A percentile compares a stretch with the other conserved stretches of the same genome.
Evolutionary conservation across 2,329 filamentous ascomycete species (phyloP).

Genomic region (Cladophialophora psammophila): DNA sequence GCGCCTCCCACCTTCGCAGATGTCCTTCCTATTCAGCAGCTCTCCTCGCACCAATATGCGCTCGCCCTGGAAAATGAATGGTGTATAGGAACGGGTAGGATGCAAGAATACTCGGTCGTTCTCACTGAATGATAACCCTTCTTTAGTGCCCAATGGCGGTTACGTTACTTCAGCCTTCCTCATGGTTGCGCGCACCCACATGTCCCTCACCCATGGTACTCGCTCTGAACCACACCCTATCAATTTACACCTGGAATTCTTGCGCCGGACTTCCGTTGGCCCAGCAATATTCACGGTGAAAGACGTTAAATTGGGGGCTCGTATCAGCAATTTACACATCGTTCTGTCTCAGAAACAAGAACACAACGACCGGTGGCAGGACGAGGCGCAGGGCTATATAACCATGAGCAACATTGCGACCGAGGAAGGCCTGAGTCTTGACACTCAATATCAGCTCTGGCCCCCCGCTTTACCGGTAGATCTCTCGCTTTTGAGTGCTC

Average conservation of each 20-base stretch:
- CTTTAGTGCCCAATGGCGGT: constrained; percentile 72
- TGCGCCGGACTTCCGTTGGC: constrained; percentile 68
- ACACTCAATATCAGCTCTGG: constrained; percentile 62
- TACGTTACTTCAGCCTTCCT: constrained; percentile 71
- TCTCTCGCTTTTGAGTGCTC: constrained; percentile 35
- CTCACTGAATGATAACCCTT: constrained; percentile 28
- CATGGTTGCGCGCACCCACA: constrained; percentile 65
- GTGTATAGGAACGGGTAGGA: constrained; percentile 69
- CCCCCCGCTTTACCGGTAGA: constrained; percentile 48
- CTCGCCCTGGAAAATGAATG: constrained; percentile 65
- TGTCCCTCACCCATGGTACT: constrained; percentile 60
- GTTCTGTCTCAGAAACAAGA: constrained; percentile 56
- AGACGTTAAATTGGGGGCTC: constrained; percentile 70
- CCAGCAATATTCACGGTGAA: constrained; percentile 64
- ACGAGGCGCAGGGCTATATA: constrained; percentile 67
- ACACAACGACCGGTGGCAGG: constrained; percentile 42
- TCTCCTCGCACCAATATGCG: constrained; percentile 64
- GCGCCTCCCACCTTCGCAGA: constrained; percentile 38
- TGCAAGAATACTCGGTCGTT: neutral
- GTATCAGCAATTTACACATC: constrained; percentile 69
- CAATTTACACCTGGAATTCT: constrained; percentile 69
- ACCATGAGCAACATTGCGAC: constrained; percentile 68
- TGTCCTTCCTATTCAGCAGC: constrained; percentile 36
- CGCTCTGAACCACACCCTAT: constrained; percentile 66
- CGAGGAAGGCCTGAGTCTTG: constrained; percentile 65